A percentile compares a stretch with the other conserved stretches of the same genome.
Conservation (phyloP, 495 filamentous ascomycete species). For the Neurospora sp. region DNA sequence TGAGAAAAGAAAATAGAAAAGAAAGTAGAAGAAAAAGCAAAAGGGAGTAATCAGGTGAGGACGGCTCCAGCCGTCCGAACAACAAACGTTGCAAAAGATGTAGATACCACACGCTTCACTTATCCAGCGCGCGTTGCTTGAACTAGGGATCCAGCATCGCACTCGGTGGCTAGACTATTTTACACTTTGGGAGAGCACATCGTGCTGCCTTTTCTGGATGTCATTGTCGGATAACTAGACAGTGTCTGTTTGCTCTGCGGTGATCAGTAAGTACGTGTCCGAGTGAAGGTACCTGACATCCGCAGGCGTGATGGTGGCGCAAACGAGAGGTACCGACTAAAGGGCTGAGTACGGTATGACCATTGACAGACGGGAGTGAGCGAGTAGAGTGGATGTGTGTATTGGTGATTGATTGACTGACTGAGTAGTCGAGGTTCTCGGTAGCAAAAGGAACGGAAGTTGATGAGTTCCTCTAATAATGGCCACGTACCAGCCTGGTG, state of each 20-base stretch:
- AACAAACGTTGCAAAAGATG: no score
- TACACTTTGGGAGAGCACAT: neutral
- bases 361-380: no score
- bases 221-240: neutral
- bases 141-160: no score
- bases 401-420: neutral
- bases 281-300: neutral
- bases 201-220: neutral
- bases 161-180: no score
- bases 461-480: neutral
- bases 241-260: neutral
- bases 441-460: no score
- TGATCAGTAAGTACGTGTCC: neutral
- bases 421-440: no score
- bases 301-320: neutral
- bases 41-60: no score
- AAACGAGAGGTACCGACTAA: neutral
- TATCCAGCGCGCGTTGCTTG: no score
- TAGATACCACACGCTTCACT: no score
- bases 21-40: no score
- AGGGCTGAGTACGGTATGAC: neutral
- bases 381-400: neutral
- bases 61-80: no score
- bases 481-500: neutral
- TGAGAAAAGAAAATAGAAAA: no score